Evolutionary conservation across 441 rosid species (phyloP).

Genomic region (Erysimum cheiri): DNA sequence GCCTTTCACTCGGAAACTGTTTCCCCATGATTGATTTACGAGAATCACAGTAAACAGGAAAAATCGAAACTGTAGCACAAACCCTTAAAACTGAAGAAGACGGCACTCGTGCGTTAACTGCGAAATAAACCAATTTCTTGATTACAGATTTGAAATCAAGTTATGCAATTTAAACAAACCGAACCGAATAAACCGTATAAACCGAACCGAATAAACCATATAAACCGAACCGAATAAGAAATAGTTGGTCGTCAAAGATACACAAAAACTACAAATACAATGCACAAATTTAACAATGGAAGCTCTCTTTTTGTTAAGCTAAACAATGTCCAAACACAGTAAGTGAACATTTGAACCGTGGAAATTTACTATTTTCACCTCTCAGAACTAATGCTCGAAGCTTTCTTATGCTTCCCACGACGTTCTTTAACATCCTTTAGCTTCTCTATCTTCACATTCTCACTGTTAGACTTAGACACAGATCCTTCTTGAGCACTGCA

Average conservation of each 20-base stretch:
- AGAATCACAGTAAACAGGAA: no score
- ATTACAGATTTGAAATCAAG: no score
- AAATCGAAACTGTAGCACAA: no score
- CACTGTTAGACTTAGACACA: slow-evolving; percentile 67
- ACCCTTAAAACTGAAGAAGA: no score
- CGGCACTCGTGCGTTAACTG: no score
- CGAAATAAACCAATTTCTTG: no score
- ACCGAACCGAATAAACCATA: no score
- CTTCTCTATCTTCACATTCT: slow-evolving; percentile 63
- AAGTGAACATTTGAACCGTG: slow-evolving; percentile 23
- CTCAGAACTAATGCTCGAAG: slow-evolving; percentile 48
- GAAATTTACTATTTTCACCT: slow-evolving; percentile 42
- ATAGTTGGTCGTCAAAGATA: slow-evolving; percentile 23
- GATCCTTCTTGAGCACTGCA: slow-evolving; percentile 94
- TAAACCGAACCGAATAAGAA: no score
- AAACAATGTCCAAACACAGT: slow-evolving; percentile 19
- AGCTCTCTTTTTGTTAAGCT: slow-evolving; percentile 8
- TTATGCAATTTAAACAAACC: no score
- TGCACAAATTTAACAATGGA: slow-evolving; percentile 40
- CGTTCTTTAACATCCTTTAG: slow-evolving; percentile 62
- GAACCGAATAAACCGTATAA: no score
- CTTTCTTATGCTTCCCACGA: slow-evolving; percentile 72
- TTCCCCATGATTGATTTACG: no score
- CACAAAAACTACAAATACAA: slow-evolving; percentile 35
- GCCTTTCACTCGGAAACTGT: not conserved